These are phyloP conservation scores for Alternaria arbusti DNA, from an alignment of 2,329 filamentous ascomycete genomes.

Conservation along the genomic window DNA sequence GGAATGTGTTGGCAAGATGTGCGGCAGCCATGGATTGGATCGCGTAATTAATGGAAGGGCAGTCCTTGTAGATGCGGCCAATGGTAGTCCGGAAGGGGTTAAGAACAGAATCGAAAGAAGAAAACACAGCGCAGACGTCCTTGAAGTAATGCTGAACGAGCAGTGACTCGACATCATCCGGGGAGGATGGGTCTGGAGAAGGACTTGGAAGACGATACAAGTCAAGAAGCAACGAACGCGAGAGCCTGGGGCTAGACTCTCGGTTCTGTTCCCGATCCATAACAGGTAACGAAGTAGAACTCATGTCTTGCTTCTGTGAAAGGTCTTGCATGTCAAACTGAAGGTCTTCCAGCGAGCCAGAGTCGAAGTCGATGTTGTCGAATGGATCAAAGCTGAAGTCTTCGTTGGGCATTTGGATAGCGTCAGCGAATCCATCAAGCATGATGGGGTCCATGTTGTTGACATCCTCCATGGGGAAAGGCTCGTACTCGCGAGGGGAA, in stretches of 20 bases:
- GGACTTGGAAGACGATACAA: conserved; percentile 47
- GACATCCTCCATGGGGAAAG: conserved; percentile 34
- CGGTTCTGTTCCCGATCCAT: conserved; percentile 22
- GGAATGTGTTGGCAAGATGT: conserved; percentile 64
- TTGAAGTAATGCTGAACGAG: conserved; percentile 70
- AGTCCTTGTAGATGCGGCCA: conserved; percentile 63
- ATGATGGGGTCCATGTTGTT: conserved; percentile 29
- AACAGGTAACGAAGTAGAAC: conserved; percentile 14
- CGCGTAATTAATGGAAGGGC: conserved; percentile 64
- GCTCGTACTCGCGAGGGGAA: conserved; percentile 32
- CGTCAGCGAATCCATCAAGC: conserved; percentile 33
- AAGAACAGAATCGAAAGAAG: conserved; percentile 67
- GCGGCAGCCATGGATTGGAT: conserved; percentile 71
- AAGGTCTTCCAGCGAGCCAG: conserved; percentile 25
- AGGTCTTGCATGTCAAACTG: conserved; percentile 28
- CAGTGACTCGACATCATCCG: conserved; percentile 59
- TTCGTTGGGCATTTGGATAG: conserved; percentile 27
- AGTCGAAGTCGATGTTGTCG: conserved; percentile 37
- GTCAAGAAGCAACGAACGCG: conserved; percentile 48
- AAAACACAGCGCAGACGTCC: conserved; percentile 66
- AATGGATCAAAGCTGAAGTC: conserved; percentile 36
- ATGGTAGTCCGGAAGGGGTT: conserved; percentile 68
- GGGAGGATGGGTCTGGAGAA: conserved; percentile 42
- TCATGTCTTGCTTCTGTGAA: conserved; percentile 25
- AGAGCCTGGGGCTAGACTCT: conserved; percentile 40